These are phyloP conservation scores for Didymella pinodella DNA, from an alignment of 2,329 filamentous ascomycete genomes.

Conservation along the genomic window DNA sequence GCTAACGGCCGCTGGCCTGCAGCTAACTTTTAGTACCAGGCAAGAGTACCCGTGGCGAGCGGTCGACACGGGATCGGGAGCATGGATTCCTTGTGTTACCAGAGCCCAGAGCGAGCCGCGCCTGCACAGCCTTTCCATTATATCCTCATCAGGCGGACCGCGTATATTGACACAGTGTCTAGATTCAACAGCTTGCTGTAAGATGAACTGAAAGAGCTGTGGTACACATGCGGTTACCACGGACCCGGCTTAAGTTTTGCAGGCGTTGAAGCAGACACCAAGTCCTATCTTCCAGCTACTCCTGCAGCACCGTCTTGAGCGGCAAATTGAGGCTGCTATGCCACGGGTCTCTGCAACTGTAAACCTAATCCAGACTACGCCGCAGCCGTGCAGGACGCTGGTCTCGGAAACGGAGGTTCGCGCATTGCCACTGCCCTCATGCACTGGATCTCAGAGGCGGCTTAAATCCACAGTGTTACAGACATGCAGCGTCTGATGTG, in stretches of 20 bases:
- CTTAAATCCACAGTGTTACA: neutral
- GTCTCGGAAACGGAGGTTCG: neutral
- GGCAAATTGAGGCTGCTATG: conserved; percentile 3
- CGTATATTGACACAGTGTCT: neutral
- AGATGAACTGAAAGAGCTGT: neutral
- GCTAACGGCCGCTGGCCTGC: conserved; percentile 7
- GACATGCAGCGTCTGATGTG: neutral
- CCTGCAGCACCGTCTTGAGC: neutral
- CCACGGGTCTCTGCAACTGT: neutral
- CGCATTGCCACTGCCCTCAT: neutral
- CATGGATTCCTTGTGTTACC: conserved; percentile 16
- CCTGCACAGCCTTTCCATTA: neutral
- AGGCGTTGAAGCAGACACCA: neutral
- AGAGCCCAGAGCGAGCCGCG: conserved; percentile 10
- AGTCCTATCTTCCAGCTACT: neutral
- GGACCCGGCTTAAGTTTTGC: neutral
- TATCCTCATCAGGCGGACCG: neutral
- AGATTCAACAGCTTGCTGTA: neutral
- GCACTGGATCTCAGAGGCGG: neutral
- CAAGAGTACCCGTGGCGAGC: neutral
- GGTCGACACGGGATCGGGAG: conserved; percentile 11
- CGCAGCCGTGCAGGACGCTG: neutral
- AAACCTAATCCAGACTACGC: conserved; percentile 6
- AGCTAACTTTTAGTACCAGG: conserved; percentile 15
- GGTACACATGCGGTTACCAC: neutral